Conservation (phyloP, 495 filamentous ascomycete species). For the Geopyxis carbonaria region DNA sequence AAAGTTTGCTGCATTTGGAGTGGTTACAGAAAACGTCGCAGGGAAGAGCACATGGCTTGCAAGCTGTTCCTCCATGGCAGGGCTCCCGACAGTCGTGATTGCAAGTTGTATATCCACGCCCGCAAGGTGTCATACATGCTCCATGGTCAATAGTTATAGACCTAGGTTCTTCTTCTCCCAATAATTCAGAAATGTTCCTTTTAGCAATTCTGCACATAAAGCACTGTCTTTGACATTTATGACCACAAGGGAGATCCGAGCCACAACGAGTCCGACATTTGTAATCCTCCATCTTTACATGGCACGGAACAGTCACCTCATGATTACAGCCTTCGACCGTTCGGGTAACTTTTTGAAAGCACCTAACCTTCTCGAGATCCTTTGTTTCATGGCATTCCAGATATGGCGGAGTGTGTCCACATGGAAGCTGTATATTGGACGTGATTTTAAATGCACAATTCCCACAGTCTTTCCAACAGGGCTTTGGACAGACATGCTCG, state of each 20-base stretch:
- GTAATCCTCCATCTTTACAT: conserved; percentile 30
- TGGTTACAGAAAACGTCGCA: conserved; percentile 50
- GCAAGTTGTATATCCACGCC: conserved; percentile 39
- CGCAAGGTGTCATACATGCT: conserved; percentile 36
- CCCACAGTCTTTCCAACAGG: conserved; percentile 38
- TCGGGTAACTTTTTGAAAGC: conserved; percentile 5
- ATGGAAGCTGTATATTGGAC: conserved; percentile 34
- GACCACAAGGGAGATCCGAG: conserved; percentile 38
- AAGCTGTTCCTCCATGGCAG: conserved; percentile 40
- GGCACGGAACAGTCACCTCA: conserved; percentile 27
- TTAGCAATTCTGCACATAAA: conserved; percentile 29
- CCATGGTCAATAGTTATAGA: conserved; percentile 29
- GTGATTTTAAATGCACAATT: conserved; percentile 31
- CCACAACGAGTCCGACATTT: conserved; percentile 35
- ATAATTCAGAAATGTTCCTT: no score
- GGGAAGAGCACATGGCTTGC: conserved; percentile 35
- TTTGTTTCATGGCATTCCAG: conserved; percentile 36
- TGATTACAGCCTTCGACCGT: not conserved
- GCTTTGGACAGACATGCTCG: conserved; percentile 40
- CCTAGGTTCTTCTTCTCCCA: conserved; percentile 11
- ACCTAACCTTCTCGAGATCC: conserved; percentile 9
- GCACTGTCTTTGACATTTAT: conserved; percentile 40
- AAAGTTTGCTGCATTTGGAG: conserved; percentile 40
- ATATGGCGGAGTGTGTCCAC: conserved; percentile 36
- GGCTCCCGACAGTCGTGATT: conserved; percentile 35